Percentiles rank a stretch among this genome's conserved stretches.
These are phyloP conservation scores for Neurospora crassa DNA, from an alignment of 2,329 filamentous ascomycete species.

Conservation along the genomic window DNA sequence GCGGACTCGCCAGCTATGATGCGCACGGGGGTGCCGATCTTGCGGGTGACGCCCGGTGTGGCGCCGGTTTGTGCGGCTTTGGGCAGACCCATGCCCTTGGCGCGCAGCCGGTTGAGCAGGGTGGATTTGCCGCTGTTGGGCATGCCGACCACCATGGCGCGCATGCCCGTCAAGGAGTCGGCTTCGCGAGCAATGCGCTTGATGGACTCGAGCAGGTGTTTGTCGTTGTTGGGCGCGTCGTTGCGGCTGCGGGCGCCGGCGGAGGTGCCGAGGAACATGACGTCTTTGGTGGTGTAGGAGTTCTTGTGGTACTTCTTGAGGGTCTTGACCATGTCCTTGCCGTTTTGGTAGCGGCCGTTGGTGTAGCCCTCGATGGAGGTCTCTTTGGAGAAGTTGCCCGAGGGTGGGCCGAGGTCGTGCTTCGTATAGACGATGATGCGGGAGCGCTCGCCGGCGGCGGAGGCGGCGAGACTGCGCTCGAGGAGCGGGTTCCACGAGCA, in stretches of 20 bases:
- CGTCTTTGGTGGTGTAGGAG: slow-evolving; percentile 18
- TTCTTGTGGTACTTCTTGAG: slow-evolving; percentile 34
- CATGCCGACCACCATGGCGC: slow-evolving; percentile 89
- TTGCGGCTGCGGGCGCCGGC: slow-evolving; percentile 18
- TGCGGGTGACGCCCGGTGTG: slow-evolving; percentile 83
- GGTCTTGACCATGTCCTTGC: slow-evolving; percentile 19
- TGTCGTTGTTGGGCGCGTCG: slow-evolving; percentile 21
- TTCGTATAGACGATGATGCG: slow-evolving; percentile 88
- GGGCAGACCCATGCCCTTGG: slow-evolving; percentile 44
- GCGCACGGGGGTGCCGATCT: slow-evolving; percentile 73
- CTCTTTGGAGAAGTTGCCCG: background rate
- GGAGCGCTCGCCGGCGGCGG: slow-evolving; percentile 61
- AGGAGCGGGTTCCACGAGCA: slow-evolving; percentile 87
- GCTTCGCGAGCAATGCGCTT: slow-evolving; percentile 37
- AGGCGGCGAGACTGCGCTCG: slow-evolving; percentile 67
- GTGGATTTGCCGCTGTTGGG: slow-evolving; percentile 96
- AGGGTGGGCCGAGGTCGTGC: slow-evolving; percentile 54
- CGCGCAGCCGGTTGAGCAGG: slow-evolving; percentile 78
- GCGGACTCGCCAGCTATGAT: slow-evolving; percentile 41
- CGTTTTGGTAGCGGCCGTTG: slow-evolving; percentile 2
- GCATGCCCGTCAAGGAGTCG: slow-evolving; percentile 66
- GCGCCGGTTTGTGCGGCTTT: slow-evolving; percentile 78
- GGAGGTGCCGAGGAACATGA: slow-evolving; percentile 23
- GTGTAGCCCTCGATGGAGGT: background rate
- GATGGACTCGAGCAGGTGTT: slow-evolving; percentile 36